A percentile compares a stretch with the other conserved stretches of the same genome.
These are phyloP conservation scores for Cytospora schulzeri DNA, from an alignment of 2,329 filamentous ascomycete genomes.

Conservation along the genomic window DNA sequence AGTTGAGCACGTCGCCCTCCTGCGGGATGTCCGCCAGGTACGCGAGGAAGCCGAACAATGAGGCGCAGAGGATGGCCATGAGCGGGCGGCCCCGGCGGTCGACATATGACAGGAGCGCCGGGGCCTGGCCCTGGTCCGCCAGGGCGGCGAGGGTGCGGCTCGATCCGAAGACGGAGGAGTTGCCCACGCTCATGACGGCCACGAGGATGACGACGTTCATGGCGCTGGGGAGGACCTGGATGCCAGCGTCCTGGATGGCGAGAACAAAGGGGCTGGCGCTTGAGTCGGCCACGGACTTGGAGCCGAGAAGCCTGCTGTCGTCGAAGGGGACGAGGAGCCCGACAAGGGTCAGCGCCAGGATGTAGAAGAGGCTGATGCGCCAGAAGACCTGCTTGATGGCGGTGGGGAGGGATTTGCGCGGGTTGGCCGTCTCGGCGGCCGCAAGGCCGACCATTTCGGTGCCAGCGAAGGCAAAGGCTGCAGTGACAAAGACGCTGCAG, in stretches of 20 bases:
- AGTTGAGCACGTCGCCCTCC: slow-evolving; percentile 69
- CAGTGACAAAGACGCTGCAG: slow-evolving; percentile 75
- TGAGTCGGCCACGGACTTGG: slow-evolving; percentile 35
- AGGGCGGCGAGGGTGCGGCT: slow-evolving; percentile 88
- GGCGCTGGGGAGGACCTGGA: slow-evolving; percentile 77
- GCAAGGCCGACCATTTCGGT: slow-evolving; percentile 77
- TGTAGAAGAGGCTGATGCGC: slow-evolving; percentile 89
- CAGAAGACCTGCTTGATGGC: slow-evolving; percentile 95
- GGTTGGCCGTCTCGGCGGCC: slow-evolving; percentile 77
- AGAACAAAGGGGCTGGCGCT: slow-evolving; percentile 80
- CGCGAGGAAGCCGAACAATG: slow-evolving; percentile 70
- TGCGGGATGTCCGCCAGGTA: slow-evolving; percentile 71
- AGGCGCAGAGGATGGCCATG: slow-evolving; percentile 69
- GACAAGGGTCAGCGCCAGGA: slow-evolving; percentile 78
- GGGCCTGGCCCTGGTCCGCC: slow-evolving; percentile 84
- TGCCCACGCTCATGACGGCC: slow-evolving; percentile 86
- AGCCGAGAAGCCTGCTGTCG: slow-evolving; percentile 63
- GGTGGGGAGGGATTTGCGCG: slow-evolving; percentile 77
- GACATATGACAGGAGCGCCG: slow-evolving; percentile 75
- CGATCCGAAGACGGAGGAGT: slow-evolving; percentile 88
- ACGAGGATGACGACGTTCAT: slow-evolving; percentile 97
- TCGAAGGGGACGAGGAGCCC: slow-evolving; percentile 80
- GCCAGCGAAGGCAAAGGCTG: slow-evolving; percentile 75
- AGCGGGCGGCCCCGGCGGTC: slow-evolving; percentile 81
- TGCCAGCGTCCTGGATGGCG: slow-evolving; percentile 82